Base-by-base conservation (phyloP, 495 filamentous ascomycete species). In the Margaritispora aquatica region DNA sequence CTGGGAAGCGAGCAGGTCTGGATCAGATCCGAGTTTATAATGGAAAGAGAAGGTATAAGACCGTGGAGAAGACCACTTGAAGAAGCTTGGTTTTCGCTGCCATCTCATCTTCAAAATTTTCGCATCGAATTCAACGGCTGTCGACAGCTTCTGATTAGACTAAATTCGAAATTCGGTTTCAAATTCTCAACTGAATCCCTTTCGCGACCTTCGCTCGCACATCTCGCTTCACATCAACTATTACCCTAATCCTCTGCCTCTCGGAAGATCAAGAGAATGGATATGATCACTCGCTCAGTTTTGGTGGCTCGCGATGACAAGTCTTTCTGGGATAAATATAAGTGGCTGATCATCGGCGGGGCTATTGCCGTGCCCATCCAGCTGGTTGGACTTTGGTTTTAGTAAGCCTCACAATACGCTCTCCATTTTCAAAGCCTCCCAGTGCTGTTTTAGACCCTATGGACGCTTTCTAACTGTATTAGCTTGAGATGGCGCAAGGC, bases 271-370 rank as follows among this genome's bases (percentile, higher is more conserved):
- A 10, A 2, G 9, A 55, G 3, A 22, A 55, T 55, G 53, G 53
- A 55, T 2, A 36, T 46, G 4, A 11, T 44, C 22, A 23, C 53
- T 23, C 53, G 53, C 4, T 29, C 53, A 44, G 19, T 55, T 8
- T 26, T 55, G 2, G 19, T 44, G 7, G 34, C 53, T 38, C 31
- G 53, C n/a, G 53, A 46, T 8, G 34, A 55, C 34, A 55, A 55
- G 23, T 44, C 31, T 2, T 55, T 55, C 23, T 55, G 53, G 53
- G 53, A 55, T 13, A 55, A 55, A 46, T 55, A 55, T 15, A 55
- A 55, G 53, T 41, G 31, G 53, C 17, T 55, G 8, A 46, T 55
- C 17, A 55, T 55, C 46, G 53, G 53, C 22, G 53, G 53, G 26
- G 31, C 34, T 15, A 46, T 55, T 13, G 53, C 53, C 17, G 24